Base-by-base conservation (phyloP, 495 filamentous ascomycete species). In the Aspergillus asperescens region DNA sequence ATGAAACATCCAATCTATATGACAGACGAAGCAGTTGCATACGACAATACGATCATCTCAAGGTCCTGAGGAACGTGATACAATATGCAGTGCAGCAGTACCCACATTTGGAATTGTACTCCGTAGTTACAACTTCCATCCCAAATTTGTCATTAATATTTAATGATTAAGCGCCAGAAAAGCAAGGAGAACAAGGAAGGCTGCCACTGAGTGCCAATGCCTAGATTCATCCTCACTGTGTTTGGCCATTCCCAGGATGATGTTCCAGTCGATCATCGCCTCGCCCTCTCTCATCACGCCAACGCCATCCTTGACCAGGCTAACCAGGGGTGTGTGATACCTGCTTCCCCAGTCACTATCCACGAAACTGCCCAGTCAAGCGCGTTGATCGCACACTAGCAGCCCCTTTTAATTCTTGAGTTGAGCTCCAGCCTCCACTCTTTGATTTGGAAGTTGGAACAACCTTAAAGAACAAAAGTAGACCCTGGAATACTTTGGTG, bases 41-140 rank as follows among this genome's bases (percentile, higher is more conserved):
- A 35, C 44, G 29, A 18, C 16, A 18, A 35, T 35, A 34, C 13
- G 25, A 13, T 24, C 8, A 16, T 12, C 25, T 1, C 5, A 18
- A 5, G 24, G 29, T 42, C 27, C 25, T 32, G 18, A 6, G 13
- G 19, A 29, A 7, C 31, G 25, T 22, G 29, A 34, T 27, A 39
- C 32, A 13, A 29, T 39, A 25, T 15, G 7, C 28, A n/a, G 9
- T 19, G 5, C 25, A 7, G 3, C 29, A 39, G 38, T 53, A 46
- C 46, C 50, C 42, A 39, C 34, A 38, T 53, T 18, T 41, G 41
- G 50, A 38, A n/a, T 23, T 46, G 18, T 29, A 46, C n/a, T 53
- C 39, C 41, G 24, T 38, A 5, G 13, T 35, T 35, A 10, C n/a
- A n/a, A n/a, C n/a, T n/a, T n/a, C n/a, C n/a, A n/a, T 34, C 29